Percentiles rank a stretch among this genome's conserved stretches.
phyloP scores from a whole-genome alignment of 208 protist species.

The Trypanosoma platydactyli region DNA sequence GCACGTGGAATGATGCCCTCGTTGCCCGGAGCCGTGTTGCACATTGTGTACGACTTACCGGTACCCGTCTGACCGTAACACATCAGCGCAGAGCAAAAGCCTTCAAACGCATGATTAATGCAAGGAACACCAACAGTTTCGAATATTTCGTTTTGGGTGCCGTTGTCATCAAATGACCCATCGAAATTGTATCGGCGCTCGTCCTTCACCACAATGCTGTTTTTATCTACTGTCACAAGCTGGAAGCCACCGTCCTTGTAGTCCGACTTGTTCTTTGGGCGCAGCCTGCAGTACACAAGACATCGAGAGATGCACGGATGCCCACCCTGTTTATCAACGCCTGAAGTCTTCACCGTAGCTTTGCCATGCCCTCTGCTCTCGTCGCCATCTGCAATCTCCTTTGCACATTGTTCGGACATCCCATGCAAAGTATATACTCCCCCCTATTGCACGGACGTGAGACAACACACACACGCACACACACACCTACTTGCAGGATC shows the following conservation, averaged over 20 bases:
- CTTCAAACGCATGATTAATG: slow-evolving; percentile 84
- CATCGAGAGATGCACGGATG: slow-evolving; percentile 45
- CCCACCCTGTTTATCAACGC: slow-evolving; percentile 10
- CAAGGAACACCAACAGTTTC: slow-evolving; percentile 73
- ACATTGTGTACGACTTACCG: slow-evolving; percentile 93
- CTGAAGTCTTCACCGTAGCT: neutral
- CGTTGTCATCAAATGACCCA: slow-evolving; percentile 66
- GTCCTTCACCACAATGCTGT: slow-evolving; percentile 70
- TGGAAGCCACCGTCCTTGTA: slow-evolving; percentile 61
- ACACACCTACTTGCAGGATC: too few species aligned
- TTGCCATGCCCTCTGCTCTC: neutral
- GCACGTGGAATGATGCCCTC: slow-evolving; percentile 90
- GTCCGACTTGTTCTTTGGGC: slow-evolving; percentile 68
- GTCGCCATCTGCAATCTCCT: neutral
- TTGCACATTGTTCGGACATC: too few species aligned
- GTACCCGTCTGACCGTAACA: slow-evolving; percentile 93
- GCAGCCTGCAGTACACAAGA: slow-evolving; percentile 80
- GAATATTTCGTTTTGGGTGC: slow-evolving; percentile 80
- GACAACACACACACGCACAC: too few species aligned
- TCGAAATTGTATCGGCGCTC: slow-evolving; percentile 87
- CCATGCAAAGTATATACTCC: neutral
- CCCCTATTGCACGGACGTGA: neutral
- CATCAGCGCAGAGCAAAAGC: slow-evolving; percentile 89
- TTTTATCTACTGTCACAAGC: slow-evolving; percentile 54
- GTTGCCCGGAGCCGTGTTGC: slow-evolving; percentile 66